Evolutionary conservation across 306 rosid species (phyloP), one percentile per base, ranked within the genome.

Genomic region (Cicer yamashitae): DNA sequence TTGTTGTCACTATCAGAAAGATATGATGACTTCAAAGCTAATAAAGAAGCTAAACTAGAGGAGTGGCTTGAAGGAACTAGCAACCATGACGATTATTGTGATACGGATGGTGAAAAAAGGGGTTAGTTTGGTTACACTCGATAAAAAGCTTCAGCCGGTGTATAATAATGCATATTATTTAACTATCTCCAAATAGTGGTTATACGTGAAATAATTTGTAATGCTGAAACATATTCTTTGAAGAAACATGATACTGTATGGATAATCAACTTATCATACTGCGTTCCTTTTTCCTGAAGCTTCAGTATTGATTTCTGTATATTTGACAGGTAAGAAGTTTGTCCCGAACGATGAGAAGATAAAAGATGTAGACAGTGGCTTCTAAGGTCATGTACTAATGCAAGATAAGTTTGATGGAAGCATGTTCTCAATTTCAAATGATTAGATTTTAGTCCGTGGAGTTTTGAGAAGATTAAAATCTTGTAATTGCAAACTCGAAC

Each of bases 41-140:
- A 74, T 76, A 88, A 80, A 82, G 98, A 90, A 90, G 90, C 88
- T 54, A 85, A 91, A 79, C 84, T 91, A 62, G 84, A 89, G 84
- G 88, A 89, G 75, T 94, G 98, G 97, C 85, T 90, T 59, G 91
- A 81, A 72, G 91, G 86, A 84, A 65, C 83, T 37, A 70, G 83
- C 59, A 82, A 76, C 53, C 62, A 20, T 45, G 82, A 84, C 18
- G 45, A 82, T 59, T 66, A 44, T 39, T 41, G 69, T 37, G 60
- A 47, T 6, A 57, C 80, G 37, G 77, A 79, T 58, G 75, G 78
- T 67, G 82, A 77, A 30, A 68, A 73, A 82, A 81, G 79, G 77
- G 63, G 76, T 67, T 80, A 85, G 84, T 72, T 48, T 48, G 70
- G 56, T 51, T 38, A 45, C 15, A 18, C 17, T 60, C 38, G 8